phyloP scores from a whole-genome alignment of 148 eudicot species.

The Cornus suecica region DNA sequence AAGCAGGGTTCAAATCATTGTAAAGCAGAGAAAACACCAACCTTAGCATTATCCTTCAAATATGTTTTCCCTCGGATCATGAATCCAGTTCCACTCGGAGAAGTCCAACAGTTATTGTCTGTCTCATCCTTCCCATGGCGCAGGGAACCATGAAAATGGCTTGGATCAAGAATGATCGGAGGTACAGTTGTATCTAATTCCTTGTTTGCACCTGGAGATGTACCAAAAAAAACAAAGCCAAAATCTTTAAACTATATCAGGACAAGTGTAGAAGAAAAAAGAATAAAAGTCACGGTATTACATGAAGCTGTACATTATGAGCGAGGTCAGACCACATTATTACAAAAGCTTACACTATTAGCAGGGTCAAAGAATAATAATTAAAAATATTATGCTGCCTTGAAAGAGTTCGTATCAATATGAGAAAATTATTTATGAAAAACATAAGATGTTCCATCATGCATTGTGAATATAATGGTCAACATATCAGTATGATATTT shows the following conservation, averaged over 20 bases:
- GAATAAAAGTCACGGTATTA: background rate
- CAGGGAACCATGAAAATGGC: slow-evolving; percentile 60
- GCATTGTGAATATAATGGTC: background rate
- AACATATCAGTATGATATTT: background rate
- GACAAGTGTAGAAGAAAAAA: background rate
- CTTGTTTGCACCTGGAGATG: slow-evolving; percentile 44
- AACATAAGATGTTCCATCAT: background rate
- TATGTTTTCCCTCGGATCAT: slow-evolving; percentile 92
- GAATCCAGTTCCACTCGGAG: slow-evolving; percentile 79
- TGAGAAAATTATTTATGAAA: background rate
- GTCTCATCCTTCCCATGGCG: slow-evolving; percentile 64
- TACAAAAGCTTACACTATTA: background rate
- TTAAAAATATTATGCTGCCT: background rate
- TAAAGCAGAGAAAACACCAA: slow-evolving; percentile 18
- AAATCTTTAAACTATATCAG: background rate
- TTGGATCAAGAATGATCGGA: slow-evolving; percentile 49
- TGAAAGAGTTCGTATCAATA: background rate
- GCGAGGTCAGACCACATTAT: background rate
- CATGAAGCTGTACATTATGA: background rate
- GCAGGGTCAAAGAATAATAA: background rate
- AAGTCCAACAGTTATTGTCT: slow-evolving; percentile 83
- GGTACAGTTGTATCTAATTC: slow-evolving; percentile 51
- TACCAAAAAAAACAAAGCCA: slow-evolving; percentile 13
- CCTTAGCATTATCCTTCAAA: slow-evolving; percentile 70
- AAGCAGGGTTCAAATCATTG: background rate